Percentiles rank a stretch among this genome's conserved stretches.
Evolutionary conservation across 495 filamentous ascomycete species (phyloP).

Genomic region (Chaetomium fimeti): DNA sequence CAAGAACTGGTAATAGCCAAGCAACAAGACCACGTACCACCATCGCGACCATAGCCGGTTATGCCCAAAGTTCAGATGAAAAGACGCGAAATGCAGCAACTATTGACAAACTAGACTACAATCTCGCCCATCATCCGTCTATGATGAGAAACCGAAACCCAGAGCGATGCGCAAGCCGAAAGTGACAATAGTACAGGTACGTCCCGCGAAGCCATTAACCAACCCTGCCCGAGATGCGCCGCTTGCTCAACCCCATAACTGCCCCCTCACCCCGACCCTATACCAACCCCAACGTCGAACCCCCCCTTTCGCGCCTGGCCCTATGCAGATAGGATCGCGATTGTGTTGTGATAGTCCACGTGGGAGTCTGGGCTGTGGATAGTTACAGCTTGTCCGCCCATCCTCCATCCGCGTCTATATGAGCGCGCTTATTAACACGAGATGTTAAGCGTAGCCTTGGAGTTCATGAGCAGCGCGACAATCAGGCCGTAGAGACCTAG

Average conservation of each 20-base stretch:
- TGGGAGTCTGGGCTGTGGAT: slow-evolving; percentile 19
- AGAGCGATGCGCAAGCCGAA: slow-evolving; percentile 45
- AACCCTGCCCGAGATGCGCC: slow-evolving; percentile 33
- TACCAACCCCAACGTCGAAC: slow-evolving; percentile 21
- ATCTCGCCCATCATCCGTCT: slow-evolving; percentile 44
- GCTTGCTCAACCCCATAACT: slow-evolving; percentile 29
- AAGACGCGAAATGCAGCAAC: slow-evolving; percentile 14
- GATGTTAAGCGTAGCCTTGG: slow-evolving; percentile 60
- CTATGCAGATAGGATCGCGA: slow-evolving; percentile 16
- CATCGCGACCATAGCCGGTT: neutral
- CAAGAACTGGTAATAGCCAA: no score
- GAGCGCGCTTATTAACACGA: slow-evolving; percentile 38
- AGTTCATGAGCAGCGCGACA: slow-evolving; percentile 98
- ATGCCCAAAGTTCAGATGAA: neutral
- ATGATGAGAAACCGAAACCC: slow-evolving; percentile 40
- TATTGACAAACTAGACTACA: slow-evolving; percentile 46
- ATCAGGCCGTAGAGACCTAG: slow-evolving; percentile 95
- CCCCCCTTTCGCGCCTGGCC: slow-evolving; percentile 8
- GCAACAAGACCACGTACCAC: neutral
- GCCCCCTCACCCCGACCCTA: slow-evolving; percentile 13
- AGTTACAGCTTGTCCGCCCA: slow-evolving; percentile 32
- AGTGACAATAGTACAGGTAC: slow-evolving; percentile 49
- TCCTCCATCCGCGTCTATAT: slow-evolving; percentile 10
- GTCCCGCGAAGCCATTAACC: slow-evolving; percentile 37
- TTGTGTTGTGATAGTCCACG: slow-evolving; percentile 16